phyloP scores from a whole-genome alignment of 495 filamentous ascomycete genomes.

The Trichoderma orchidacearum region DNA sequence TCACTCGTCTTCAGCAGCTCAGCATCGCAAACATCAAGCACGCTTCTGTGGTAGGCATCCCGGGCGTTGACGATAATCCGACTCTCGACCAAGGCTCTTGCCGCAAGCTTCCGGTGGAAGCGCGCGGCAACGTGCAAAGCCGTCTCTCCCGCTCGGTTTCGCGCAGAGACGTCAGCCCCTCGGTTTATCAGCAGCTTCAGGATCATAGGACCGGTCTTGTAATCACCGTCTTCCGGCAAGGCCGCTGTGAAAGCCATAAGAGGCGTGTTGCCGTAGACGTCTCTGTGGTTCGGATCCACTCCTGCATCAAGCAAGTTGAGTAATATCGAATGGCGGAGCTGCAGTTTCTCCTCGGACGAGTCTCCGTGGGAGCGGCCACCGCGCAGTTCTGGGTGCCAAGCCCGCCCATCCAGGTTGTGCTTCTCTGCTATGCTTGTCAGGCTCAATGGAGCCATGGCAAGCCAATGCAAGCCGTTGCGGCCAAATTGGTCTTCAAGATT shows the following conservation, averaged over 20 bases:
- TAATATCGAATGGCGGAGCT: slow-evolving; percentile 17
- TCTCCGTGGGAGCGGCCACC: background rate
- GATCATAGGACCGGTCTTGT: slow-evolving; percentile 14
- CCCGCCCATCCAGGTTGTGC: slow-evolving; percentile 7
- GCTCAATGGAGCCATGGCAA: slow-evolving; percentile 28
- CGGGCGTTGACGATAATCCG: slow-evolving; percentile 28
- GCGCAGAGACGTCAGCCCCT: slow-evolving; percentile 18
- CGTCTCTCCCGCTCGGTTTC: slow-evolving; percentile 32
- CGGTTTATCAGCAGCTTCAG: slow-evolving; percentile 16
- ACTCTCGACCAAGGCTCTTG: slow-evolving; percentile 24
- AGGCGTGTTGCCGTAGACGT: slow-evolving; percentile 23
- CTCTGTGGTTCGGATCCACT: slow-evolving; percentile 30
- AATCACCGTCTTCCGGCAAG: slow-evolving; percentile 25
- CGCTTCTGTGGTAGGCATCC: slow-evolving; percentile 20
- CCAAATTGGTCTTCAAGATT: slow-evolving; percentile 23
- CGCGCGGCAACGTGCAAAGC: slow-evolving; percentile 29
- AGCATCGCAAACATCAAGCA: slow-evolving; percentile 23
- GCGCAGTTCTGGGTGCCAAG: background rate
- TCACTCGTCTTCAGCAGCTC: slow-evolving; percentile 6
- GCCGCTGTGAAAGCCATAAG: slow-evolving; percentile 32
- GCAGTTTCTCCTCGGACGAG: slow-evolving; percentile 2
- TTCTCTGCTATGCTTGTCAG: slow-evolving; percentile 12
- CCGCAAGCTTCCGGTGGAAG: slow-evolving; percentile 26
- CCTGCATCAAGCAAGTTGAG: slow-evolving; percentile 16
- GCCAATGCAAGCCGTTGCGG: slow-evolving; percentile 34